Evolutionary conservation across 1,139 yeast species (phyloP), one percentile per base, ranked within the genome.

Genomic region (Blastobotrys niveus): DNA sequence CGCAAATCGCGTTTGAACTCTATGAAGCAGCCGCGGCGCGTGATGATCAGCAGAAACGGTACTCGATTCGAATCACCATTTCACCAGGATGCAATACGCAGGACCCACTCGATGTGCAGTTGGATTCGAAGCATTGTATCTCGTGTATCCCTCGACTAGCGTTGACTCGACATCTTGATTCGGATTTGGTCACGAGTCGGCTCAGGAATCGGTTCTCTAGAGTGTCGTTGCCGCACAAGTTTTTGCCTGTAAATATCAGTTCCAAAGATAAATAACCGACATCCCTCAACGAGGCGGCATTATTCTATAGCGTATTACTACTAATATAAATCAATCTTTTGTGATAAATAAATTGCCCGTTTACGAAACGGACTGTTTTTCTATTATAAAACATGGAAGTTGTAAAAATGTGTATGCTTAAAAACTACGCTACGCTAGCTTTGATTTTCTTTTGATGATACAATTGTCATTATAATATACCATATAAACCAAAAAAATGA

Each of bases 41-140:
- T 24, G 73, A 77, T 36, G 66, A 73, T 8, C 78, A 80, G 7
- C 81, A 79, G 38, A 88, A 88, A 67, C 83, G 84, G 55, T 95
- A 88, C 62, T 81, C 95, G 1, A 82, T 93, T 43, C 76, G 97
- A 57, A 73, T 93, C 50, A 82, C 94, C 15, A 73, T 93, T 54
- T 85, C 96, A 2, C 97, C 98, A 0, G 99, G 99, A 27, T 93
- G 98, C 65, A 96, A 93, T 64, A 88, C 97, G 0, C 95, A 88
- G 59, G 95, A 91, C 64, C 98, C 98, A 15, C 72, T 93, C 52
- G 98, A 93, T 66, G 95, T 93, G 37, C 96, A 91, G 65, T 72
- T 93, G 39, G 98, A 93, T 65, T 93, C 88, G 42, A 91, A 88
- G 63, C 99, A 93, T 65, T 91, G 93, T 66, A 91, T 93, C 54